phyloP scores from a whole-genome alignment of 305 asterid species.

The Fraxinus angustifolia region DNA sequence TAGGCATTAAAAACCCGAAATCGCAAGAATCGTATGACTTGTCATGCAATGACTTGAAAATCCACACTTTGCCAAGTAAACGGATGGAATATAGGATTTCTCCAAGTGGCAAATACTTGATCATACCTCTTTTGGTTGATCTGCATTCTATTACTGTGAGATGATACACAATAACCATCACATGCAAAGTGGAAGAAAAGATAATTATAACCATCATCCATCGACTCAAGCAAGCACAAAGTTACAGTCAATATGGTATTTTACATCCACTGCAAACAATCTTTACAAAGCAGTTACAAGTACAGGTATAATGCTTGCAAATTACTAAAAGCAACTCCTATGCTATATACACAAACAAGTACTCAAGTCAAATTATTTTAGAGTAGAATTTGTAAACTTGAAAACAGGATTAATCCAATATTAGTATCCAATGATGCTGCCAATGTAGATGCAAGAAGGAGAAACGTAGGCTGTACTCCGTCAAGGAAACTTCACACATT shows the following conservation, averaged over 20 bases:
- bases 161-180: neutral
- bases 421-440: neutral
- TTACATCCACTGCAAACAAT: neutral
- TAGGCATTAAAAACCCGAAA: neutral
- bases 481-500: constrained; percentile 19
- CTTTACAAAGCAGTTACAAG: neutral
- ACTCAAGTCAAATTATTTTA: neutral
- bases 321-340: neutral
- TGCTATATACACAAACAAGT: neutral
- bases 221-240: neutral
- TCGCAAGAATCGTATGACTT: neutral
- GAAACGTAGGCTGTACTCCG: neutral
- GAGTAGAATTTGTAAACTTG: constrained; percentile 14
- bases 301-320: neutral
- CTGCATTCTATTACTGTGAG: neutral
- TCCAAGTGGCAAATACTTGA: neutral
- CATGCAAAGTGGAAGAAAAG: neutral
- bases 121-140: neutral
- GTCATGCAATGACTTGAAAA: neutral
- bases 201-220: neutral
- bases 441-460: constrained; percentile 6
- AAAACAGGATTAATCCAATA: neutral
- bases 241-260: neutral
- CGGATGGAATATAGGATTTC: neutral
- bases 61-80: neutral